Base-by-base conservation (phyloP, 2,329 filamentous ascomycete genomes). In the Colletotrichum sp. region DNA sequence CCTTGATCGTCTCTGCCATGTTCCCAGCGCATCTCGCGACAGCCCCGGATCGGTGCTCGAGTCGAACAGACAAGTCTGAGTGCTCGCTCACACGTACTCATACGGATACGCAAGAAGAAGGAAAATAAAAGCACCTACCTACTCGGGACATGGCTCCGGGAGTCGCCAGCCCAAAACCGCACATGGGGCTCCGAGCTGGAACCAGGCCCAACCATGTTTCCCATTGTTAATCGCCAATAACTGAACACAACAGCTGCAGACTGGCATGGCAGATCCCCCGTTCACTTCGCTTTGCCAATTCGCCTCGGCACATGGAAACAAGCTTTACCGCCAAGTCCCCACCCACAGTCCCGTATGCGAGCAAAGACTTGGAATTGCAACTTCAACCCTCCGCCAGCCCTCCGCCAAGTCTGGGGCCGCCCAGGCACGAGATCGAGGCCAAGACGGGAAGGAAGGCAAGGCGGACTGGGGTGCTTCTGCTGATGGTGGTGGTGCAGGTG, bases 261-360 rank as follows among this genome's bases (percentile, higher is more conserved):
- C 44, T 52, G 44, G 44, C 44, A 52, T 52, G 44, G n/a, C 44
- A 52, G 44, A 52, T 52, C 21, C 59, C 24, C 32, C n/a, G 26
- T 30, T 32, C 44, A n/a, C n/a, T 26, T 55, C 44, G 7, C 12
- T 13, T n/a, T 49, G 16, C 26, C 52, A 12, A 39, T 30, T 39
- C 63, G 74, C 71, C 65, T 76, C 74, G 74, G 74, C 65, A 76
- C 36, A 63, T 74, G 16, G 57, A 76, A 74, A 76, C 74, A 76
- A 76, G 74, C 74, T 74, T 76, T 76, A 76, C 65, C 65, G 74
- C 74, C 74, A 76, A 76, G 74, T 69, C 70, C 30, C 64, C 57
- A 76, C 69, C 73, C 73, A 70, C 73, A 44, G 69, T 36, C 64
- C 63, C 70, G 62, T 71, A 73, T 76, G 59, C 32, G 57, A 63